phyloP scores from a whole-genome alignment of 1,139 yeast genomes.

The Suhomyces panamericanus region DNA sequence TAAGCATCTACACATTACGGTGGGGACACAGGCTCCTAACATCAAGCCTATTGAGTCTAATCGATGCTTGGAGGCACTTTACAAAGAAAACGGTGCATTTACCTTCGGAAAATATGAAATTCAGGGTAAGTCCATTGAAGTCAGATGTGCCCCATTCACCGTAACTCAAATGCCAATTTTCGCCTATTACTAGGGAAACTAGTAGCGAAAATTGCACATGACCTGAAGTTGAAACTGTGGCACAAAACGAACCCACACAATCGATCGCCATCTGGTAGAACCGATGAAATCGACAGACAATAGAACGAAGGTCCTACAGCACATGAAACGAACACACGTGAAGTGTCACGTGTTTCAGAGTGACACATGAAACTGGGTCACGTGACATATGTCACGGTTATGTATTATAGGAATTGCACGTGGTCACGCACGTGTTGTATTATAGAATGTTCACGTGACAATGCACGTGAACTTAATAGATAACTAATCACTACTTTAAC shows the following conservation, averaged over 20 bases:
- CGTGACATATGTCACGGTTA: not conserved
- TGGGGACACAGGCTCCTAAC: conserved; percentile 57
- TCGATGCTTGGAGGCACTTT: conserved; percentile 17
- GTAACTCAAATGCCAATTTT: conserved; percentile 19
- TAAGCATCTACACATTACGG: conserved; percentile 66
- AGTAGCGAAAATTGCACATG: not conserved
- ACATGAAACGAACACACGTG: not conserved
- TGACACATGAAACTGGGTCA: not conserved
- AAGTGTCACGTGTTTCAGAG: too few relatives aligned
- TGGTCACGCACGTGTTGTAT: not conserved
- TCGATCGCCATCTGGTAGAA: too few relatives aligned
- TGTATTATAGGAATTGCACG: too few relatives aligned
- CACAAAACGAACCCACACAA: too few relatives aligned
- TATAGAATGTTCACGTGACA: not conserved
- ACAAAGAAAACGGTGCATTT: not conserved
- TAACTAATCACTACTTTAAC: not conserved
- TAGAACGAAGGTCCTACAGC: not conserved
- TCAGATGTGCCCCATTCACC: conserved; percentile 8
- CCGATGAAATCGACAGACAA: too few relatives aligned
- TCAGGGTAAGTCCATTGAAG: conserved; percentile 2
- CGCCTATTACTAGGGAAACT: conserved; percentile 17
- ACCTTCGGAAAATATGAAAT: conserved; percentile 1
- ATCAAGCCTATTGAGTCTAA: conserved; percentile 49
- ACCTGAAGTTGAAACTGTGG: not conserved
- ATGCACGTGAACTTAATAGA: not conserved